Percentiles rank a stretch among this genome's conserved stretches.
These are phyloP conservation scores for Aspergillus sp. DNA, from an alignment of 2,329 filamentous ascomycete genomes.

Conservation along the genomic window DNA sequence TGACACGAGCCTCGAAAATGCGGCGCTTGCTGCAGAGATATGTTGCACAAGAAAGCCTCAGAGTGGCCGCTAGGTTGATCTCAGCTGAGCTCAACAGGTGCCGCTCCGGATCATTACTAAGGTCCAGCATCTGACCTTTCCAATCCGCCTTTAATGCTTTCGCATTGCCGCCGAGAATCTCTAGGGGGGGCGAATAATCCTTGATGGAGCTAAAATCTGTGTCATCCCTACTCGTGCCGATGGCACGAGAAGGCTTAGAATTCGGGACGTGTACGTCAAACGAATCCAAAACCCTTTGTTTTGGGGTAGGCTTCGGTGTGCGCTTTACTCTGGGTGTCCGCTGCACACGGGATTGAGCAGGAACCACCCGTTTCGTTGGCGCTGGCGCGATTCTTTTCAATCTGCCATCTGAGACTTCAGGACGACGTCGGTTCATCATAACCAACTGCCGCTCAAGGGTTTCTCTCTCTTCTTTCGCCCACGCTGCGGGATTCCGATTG, in stretches of 20 bases:
- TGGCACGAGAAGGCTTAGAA: conserved; percentile 45
- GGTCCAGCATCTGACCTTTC: conserved; percentile 78
- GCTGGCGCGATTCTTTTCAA: conserved; percentile 44
- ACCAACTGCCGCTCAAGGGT: conserved; percentile 42
- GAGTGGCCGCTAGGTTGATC: conserved; percentile 69
- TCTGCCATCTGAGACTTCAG: conserved; percentile 28
- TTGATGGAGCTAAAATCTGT: conserved; percentile 73
- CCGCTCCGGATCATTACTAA: conserved; percentile 69
- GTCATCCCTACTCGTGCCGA: conserved; percentile 71
- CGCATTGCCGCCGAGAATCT: conserved; percentile 63
- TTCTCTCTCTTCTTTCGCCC: conserved; percentile 43
- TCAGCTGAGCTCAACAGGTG: conserved; percentile 77
- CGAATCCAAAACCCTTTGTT: conserved; percentile 37
- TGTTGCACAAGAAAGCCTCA: conserved; percentile 81
- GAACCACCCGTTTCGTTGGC: conserved; percentile 30
- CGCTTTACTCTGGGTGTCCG: conserved; percentile 37
- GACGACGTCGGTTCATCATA: conserved; percentile 42
- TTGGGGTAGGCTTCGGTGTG: conserved; percentile 43
- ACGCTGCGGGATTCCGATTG: conserved; percentile 46
- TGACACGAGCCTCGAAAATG: conserved; percentile 77
- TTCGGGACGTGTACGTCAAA: conserved; percentile 37
- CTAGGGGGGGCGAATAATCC: conserved; percentile 70
- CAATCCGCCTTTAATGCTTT: conserved; percentile 82
- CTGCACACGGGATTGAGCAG: conserved; percentile 29
- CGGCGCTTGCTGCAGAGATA: conserved; percentile 92